These are phyloP conservation scores for Diplocarpon rosae DNA, from an alignment of 2,329 filamentous ascomycete species.

Conservation along the genomic window DNA sequence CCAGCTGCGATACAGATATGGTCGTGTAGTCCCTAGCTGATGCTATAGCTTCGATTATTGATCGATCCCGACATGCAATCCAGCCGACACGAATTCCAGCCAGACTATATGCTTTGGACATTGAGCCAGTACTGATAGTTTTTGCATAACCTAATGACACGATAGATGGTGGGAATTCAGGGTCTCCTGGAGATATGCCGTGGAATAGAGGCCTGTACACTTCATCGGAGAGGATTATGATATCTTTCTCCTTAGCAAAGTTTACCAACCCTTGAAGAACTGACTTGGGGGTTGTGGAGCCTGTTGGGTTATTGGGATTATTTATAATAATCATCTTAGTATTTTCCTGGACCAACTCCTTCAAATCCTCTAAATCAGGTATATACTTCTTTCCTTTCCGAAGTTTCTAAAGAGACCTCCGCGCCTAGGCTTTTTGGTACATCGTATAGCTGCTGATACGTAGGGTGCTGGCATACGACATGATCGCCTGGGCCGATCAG, in stretches of 20 bases:
- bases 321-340: slow-evolving; percentile 63
- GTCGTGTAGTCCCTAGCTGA: slow-evolving; percentile 70
- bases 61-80: slow-evolving; percentile 56
- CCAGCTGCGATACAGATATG: slow-evolving; percentile 73
- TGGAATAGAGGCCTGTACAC: slow-evolving; percentile 81
- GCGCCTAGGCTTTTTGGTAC: slow-evolving; percentile 66
- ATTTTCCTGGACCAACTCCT: slow-evolving; percentile 51
- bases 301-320: slow-evolving; percentile 78
- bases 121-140: slow-evolving; percentile 63
- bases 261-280: slow-evolving; percentile 51
- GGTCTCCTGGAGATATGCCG: slow-evolving; percentile 21
- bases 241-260: slow-evolving; percentile 49
- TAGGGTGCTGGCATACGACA: slow-evolving; percentile 77
- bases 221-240: slow-evolving; percentile 66
- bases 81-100: slow-evolving; percentile 77
- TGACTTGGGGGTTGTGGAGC: slow-evolving; percentile 52
- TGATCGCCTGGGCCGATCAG: slow-evolving; percentile 66
- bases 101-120: slow-evolving; percentile 78
- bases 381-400: slow-evolving; percentile 53
- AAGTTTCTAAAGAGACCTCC: slow-evolving; percentile 69
- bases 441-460: slow-evolving; percentile 74
- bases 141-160: slow-evolving; percentile 62
- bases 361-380: slow-evolving; percentile 55
- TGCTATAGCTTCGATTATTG: slow-evolving; percentile 53
- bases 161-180: slow-evolving; percentile 52